Evolutionary conservation across 2,329 filamentous ascomycete genomes (phyloP).

Genomic region (Ramularia endophylla): DNA sequence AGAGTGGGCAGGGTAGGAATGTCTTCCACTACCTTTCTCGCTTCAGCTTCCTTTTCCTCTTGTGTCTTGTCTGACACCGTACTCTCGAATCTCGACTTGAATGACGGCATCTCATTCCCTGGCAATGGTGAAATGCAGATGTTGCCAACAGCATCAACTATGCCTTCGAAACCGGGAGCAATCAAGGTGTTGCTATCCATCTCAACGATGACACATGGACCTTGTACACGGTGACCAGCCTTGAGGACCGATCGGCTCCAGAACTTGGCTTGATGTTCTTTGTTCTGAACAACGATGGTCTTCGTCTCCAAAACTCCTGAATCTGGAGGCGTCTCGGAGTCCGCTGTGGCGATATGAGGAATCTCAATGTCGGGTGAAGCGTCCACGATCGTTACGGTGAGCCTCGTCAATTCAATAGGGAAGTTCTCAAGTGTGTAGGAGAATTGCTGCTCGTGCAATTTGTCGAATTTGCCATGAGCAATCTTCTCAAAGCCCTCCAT

Average conservation of each 20-base stretch:
- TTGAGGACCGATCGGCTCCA: constrained; percentile 21
- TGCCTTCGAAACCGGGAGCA: constrained; percentile 19
- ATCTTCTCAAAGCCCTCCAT: constrained; percentile 21
- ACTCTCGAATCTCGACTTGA: constrained; percentile 20
- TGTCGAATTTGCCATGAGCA: constrained; percentile 19
- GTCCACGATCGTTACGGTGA: constrained; percentile 21
- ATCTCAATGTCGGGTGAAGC: constrained; percentile 23
- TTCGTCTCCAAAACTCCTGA: constrained; percentile 20
- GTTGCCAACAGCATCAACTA: constrained; percentile 22
- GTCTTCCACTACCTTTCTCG: constrained; percentile 20
- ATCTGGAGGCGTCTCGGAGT: constrained; percentile 16
- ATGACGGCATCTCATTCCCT: constrained; percentile 22
- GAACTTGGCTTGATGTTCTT: constrained; percentile 21
- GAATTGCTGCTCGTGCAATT: constrained; percentile 23
- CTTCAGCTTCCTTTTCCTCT: constrained; percentile 18
- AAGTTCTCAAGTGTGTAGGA: constrained; percentile 24
- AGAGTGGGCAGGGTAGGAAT: constrained; percentile 23
- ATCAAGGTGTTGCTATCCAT: constrained; percentile 25
- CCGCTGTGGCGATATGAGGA: constrained; percentile 16
- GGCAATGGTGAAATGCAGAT: constrained; percentile 23
- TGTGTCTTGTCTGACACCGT: constrained; percentile 17
- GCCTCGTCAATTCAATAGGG: constrained; percentile 19
- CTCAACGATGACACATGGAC: constrained; percentile 21
- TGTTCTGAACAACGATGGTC: constrained; percentile 20
- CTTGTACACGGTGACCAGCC: constrained; percentile 20